A percentile compares a stretch with the other conserved stretches of the same genome.
These are phyloP conservation scores for Lactarius pseudohatsudake DNA, from an alignment of 768 basidiomycete species.

Conservation along the genomic window DNA sequence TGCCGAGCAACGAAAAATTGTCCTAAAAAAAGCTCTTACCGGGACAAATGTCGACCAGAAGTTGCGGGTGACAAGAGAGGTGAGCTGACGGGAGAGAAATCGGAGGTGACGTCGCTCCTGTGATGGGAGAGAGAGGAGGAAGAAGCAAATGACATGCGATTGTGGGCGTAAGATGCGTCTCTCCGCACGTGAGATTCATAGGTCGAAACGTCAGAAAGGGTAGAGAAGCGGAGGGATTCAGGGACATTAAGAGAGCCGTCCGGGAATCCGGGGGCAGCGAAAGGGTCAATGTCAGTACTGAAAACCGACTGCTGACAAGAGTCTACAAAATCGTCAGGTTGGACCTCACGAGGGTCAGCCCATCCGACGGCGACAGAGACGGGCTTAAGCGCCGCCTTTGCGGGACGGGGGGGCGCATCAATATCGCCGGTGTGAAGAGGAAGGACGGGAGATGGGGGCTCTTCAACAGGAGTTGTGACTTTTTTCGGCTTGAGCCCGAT, in stretches of 20 bases:
- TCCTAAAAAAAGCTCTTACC: constrained; percentile 9
- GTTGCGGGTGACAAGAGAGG: constrained; percentile 20
- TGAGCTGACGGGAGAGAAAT: constrained; percentile 21
- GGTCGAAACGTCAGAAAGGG: constrained; percentile 52
- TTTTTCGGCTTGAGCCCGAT: constrained; percentile 69
- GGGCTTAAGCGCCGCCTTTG: constrained; percentile 49
- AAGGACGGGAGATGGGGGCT: constrained; percentile 40
- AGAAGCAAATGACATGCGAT: constrained; percentile 56
- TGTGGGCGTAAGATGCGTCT: constrained; percentile 37
- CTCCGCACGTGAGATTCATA: constrained; percentile 46
- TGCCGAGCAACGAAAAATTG: not conserved
- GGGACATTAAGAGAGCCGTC: constrained; percentile 40
- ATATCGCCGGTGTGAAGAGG: constrained; percentile 29
- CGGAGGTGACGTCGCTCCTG: constrained; percentile 25
- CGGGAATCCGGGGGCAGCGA: constrained; percentile 51
- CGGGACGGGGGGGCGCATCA: constrained; percentile 31
- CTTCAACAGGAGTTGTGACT: constrained; percentile 52
- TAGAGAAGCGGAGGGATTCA: constrained; percentile 50
- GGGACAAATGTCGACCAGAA: constrained; percentile 20
- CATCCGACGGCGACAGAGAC: constrained; percentile 57
- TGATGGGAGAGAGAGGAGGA: constrained; percentile 55
- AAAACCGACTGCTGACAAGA: constrained; percentile 50
- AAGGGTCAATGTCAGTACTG: constrained; percentile 65
- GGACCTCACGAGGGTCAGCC: constrained; percentile 53
- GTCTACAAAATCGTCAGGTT: constrained; percentile 42